Base-by-base conservation (phyloP, 306 rosid genomes). In the Adenanthera pavonina region DNA sequence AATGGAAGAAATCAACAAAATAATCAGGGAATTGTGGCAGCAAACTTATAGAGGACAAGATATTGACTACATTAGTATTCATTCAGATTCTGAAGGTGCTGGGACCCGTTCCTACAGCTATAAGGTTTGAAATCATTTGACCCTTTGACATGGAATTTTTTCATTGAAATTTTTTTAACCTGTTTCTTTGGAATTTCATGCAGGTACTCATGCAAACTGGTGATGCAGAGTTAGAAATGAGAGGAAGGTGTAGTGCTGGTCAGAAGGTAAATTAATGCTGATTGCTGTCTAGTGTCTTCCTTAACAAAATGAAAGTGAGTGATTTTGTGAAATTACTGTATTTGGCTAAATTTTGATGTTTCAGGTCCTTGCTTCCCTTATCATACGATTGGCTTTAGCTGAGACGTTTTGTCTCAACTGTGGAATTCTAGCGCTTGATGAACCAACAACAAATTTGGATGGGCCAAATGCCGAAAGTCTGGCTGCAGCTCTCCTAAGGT, bases 191-290 rank as follows among this genome's bases (percentile, higher is more conserved):
- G 67, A 78, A 64, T 86, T 69, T 46, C 73, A 38, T 85, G 12
- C 88, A 95, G 99, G 99, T 95, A 80, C 78, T 95, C 80, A 95
- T 95, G 99, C 99, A 93, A 89, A 95, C 97, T 4, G 99, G 99
- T 40, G 98, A 95, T 85, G 92, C 97, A 4, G 99, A 95, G 78
- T 84, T 93, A 48, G 99, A 95, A 87, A 95, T 95, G 99, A 92
- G 99, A 90, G 99, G 99, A 61, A 90, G 99, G 85, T 95, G 99
- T 65, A 95, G 99, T 78, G 99, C 99, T 68, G 99, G 99, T 61
- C 99, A 95, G 87, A 95, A 95, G 93, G 99, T 90, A 64, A 65
- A 67, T 77, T 59, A 74, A 57, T 40, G 40, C 78, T 61, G 73
- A 38, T 65, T 51, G 6, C 57, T 46, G 59, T 51, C 49, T 35